A percentile compares a stretch with the other conserved stretches of the same genome.
phyloP scores from a whole-genome alignment of 1,284 basidiomycete species.

The Dichomitus squalens region DNA sequence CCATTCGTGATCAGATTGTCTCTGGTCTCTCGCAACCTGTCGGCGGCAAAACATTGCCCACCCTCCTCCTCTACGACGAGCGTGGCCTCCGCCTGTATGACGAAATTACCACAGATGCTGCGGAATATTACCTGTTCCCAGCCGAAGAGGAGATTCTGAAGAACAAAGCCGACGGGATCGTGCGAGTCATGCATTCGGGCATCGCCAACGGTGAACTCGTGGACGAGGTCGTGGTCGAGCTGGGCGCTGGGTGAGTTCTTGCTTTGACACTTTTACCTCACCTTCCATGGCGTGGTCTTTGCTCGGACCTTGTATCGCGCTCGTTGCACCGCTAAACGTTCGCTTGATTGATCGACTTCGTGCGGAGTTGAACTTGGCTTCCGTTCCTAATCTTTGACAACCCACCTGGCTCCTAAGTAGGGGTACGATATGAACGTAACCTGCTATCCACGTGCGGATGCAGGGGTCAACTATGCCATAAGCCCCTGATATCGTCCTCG shows the following conservation, averaged over 20 bases:
- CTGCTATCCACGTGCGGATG: neutral
- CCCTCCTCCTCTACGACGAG: constrained; percentile 88
- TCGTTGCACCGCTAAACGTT: neutral
- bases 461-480: neutral
- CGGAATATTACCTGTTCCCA: constrained; percentile 89
- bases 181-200: constrained; percentile 70
- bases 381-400: neutral
- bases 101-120: constrained; percentile 77
- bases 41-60: constrained; percentile 74
- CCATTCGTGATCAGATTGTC: constrained; percentile 52
- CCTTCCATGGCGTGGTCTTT: neutral
- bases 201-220: constrained; percentile 49
- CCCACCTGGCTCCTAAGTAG: neutral
- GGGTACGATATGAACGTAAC: no score
- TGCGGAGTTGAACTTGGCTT: neutral
- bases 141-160: constrained; percentile 76
- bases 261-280: neutral
- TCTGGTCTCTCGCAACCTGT: constrained; percentile 55
- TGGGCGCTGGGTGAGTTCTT: constrained; percentile 83
- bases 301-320: neutral
- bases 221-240: constrained; percentile 71
- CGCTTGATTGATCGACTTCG: neutral
- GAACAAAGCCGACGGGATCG: constrained; percentile 64
- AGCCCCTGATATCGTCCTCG: neutral
- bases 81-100: constrained; percentile 83